Base-by-base conservation (phyloP, 2,329 filamentous ascomycete genomes). In the Cladosporium cucumerinum region DNA sequence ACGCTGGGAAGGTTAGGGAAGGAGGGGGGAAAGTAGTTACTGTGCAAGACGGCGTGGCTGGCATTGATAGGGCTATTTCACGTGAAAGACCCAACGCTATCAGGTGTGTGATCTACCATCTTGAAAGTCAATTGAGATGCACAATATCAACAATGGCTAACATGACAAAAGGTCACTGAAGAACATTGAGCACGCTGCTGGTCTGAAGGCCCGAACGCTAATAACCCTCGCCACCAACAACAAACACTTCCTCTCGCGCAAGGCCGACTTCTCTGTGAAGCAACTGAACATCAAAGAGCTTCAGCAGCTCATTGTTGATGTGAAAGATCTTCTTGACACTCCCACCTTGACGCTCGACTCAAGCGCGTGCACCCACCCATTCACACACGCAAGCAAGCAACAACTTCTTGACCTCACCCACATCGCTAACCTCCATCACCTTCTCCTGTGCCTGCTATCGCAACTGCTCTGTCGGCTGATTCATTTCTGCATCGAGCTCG, bases 361-460 rank as follows among this genome's bases (percentile, higher is more conserved):
- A 23, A 34, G 23, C 36, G 26, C 52, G 26, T 36, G 34, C 54
- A 21, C 61, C 14, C 21, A 23, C 11, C 51, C 32, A 28, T 25
- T 23, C 48, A 68, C 71, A 30, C 68, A 73, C 18, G 62, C 73
- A 21, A 73, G 51, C 11, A 63, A 66, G 18, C 21, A 64, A 65
- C 21, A 64, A 65, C 34, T 70, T 77, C 12, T 32, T 30, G 75
- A 79, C 66, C 75, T 76, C 39, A 74, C 67, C 11, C 68, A 61
- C 67, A 68, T 78, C 52, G 78, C 79, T 21, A 82, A 81, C 68
- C 77, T 81, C 64, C 74, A 79, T 67, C 78, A 81, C 66, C 65
- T 81, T 39, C 72, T 82, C 58, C 67, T 78, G 63, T 74, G 75
- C 62, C 71, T 81, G 21, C 74, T 74, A 58, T 58, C 75, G n/a